Evolutionary conservation across 495 filamentous ascomycete genomes (phyloP).

Genomic region (Hyaloscypha variabilis): DNA sequence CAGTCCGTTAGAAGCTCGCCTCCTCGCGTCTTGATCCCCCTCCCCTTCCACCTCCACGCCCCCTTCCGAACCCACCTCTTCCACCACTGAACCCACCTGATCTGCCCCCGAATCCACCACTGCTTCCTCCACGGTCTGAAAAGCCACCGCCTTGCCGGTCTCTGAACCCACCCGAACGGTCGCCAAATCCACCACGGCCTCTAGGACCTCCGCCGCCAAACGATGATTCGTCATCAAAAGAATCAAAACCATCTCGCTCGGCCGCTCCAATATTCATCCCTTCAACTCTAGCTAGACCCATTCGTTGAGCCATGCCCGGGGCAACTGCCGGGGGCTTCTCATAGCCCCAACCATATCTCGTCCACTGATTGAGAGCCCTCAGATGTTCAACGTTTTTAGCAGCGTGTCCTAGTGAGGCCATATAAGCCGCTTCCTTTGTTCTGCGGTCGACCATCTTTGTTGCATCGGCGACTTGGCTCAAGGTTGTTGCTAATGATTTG

Average conservation of each 20-base stretch:
- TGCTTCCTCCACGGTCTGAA: neutral
- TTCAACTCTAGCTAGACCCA: conserved; percentile 45
- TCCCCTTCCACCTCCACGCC: neutral
- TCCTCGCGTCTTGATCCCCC: neutral
- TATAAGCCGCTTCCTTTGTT: conserved; percentile 57
- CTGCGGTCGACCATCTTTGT: conserved; percentile 35
- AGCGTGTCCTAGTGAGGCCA: conserved; percentile 31
- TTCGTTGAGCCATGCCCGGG: conserved; percentile 41
- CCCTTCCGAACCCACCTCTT: neutral
- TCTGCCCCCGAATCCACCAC: conserved; percentile 15
- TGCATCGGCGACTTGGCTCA: conserved; percentile 40
- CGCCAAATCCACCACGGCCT: conserved; percentile 6
- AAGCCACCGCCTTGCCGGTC: conserved; percentile 8
- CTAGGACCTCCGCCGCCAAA: neutral
- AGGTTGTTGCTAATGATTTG: conserved; percentile 38
- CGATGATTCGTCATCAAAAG: conserved; percentile 3
- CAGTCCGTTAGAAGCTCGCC: conserved; percentile 3
- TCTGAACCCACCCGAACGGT: conserved; percentile 22
- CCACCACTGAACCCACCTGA: neutral
- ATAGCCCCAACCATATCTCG: conserved; percentile 63
- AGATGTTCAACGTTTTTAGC: neutral
- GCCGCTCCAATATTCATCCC: conserved; percentile 49
- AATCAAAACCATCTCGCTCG: conserved; percentile 6
- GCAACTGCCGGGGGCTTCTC: conserved; percentile 55
- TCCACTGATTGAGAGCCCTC: conserved; percentile 62